A percentile compares a stretch with the other conserved stretches of the same genome.
These are phyloP conservation scores for Aspergillus pseudotamarii DNA, from an alignment of 2,329 filamentous ascomycete genomes.

Conservation along the genomic window DNA sequence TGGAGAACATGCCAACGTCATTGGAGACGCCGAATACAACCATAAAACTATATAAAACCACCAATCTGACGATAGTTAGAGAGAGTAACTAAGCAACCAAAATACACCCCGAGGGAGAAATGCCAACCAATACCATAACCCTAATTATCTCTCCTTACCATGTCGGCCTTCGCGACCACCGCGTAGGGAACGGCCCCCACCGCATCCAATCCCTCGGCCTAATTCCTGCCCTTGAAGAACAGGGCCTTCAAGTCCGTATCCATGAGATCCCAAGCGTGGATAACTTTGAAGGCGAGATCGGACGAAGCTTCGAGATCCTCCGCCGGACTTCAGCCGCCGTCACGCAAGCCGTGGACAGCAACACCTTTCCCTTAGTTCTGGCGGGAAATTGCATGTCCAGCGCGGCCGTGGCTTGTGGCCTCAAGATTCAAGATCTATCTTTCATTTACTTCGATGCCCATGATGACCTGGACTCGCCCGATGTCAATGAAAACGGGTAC, in stretches of 20 bases:
- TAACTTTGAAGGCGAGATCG: conserved; percentile 45
- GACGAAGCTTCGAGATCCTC: conserved; percentile 43
- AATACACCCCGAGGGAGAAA: background rate
- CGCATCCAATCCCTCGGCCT: conserved; percentile 35
- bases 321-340: conserved; percentile 41
- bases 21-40: background rate
- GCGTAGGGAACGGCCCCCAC: conserved; percentile 43
- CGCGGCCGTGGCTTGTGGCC: conserved; percentile 41
- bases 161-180: conserved; percentile 39
- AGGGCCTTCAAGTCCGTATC: conserved; percentile 27
- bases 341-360: conserved; percentile 23
- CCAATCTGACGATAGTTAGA: background rate
- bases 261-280: conserved; percentile 35
- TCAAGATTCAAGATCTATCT: conserved; percentile 28
- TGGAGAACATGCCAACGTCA: background rate
- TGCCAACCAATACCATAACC: conserved; percentile 25
- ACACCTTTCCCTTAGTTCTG: conserved; percentile 43
- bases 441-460: conserved; percentile 51
- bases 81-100: background rate
- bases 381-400: conserved; percentile 45
- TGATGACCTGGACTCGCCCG: conserved; percentile 44
- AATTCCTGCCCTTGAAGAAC: conserved; percentile 26
- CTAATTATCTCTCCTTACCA: conserved; percentile 47
- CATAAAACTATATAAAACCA: background rate
- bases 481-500: conserved; percentile 40